Conservation (phyloP, 495 filamentous ascomycete species). For the Oleoguttula mirabilis region DNA sequence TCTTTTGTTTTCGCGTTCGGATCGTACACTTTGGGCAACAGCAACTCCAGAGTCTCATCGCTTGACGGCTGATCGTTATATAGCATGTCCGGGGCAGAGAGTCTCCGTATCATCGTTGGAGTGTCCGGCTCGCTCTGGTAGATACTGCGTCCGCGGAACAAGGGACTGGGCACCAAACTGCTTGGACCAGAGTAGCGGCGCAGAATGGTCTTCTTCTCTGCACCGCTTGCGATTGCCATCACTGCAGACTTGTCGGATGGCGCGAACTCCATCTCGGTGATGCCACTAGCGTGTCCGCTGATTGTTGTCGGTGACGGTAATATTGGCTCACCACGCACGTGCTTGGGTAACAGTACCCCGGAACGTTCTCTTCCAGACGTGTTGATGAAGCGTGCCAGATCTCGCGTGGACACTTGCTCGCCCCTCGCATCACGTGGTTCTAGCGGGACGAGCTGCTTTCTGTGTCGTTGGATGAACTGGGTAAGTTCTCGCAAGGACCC, state of each 20-base stretch:
- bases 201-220: background rate
- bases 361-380: no score
- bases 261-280: no score
- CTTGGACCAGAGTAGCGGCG: background rate
- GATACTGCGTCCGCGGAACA: background rate
- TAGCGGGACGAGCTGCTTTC: background rate
- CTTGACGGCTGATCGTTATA: background rate
- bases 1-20: background rate
- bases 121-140: background rate
- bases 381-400: slow-evolving; percentile 7
- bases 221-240: no score
- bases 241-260: no score
- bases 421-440: background rate
- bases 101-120: background rate
- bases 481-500: background rate
- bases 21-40: background rate
- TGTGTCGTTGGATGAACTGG: background rate
- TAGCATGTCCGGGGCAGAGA: no score
- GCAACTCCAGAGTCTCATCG: background rate
- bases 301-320: background rate
- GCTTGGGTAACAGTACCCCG: no score
- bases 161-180: no score
- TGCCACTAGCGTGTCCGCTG: background rate
- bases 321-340: background rate
- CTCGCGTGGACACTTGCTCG: background rate